Conservation (phyloP, 164 flowering plant genomes). For the Amborella trichopoda region DNA sequence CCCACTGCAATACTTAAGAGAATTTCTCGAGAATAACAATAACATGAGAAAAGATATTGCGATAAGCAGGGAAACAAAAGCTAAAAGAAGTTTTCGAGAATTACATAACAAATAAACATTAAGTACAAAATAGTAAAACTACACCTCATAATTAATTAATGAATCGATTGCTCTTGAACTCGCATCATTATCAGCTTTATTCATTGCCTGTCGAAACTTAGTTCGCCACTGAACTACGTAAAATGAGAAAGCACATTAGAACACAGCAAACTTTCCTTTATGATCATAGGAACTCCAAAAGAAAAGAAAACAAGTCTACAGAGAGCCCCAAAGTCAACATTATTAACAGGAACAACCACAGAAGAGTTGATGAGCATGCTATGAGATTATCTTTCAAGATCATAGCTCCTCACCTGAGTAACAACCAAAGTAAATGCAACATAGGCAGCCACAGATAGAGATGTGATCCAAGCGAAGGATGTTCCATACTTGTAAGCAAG, state of each 20-base stretch:
- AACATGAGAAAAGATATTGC: too few species aligned
- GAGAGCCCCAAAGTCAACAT: too few species aligned
- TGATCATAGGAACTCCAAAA: neutral
- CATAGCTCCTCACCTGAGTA: constrained; percentile 65
- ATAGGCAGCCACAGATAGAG: constrained; percentile 86
- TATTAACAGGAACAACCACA: too few species aligned
- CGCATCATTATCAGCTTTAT: constrained; percentile 99
- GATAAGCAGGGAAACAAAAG: constrained; percentile 6
- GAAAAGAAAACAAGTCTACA: neutral
- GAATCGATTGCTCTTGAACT: constrained; percentile 93
- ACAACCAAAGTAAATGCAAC: constrained; percentile 68
- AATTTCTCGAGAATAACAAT: too few species aligned
- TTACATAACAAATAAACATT: neutral
- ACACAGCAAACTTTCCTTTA: neutral
- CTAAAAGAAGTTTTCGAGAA: neutral
- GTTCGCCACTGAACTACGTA: constrained; percentile 78
- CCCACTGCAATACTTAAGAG: too few species aligned
- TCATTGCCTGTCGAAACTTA: constrained; percentile 94
- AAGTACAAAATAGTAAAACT: neutral
- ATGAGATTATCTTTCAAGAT: neutral
- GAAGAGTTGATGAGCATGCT: too few species aligned
- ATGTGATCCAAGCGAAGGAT: constrained; percentile 95
- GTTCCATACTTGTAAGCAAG: constrained; percentile 97
- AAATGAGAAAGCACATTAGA: neutral
- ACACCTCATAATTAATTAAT: constrained; percentile 92